These are phyloP conservation scores for Arachis stenosperma DNA, from an alignment of 306 rosid species.

Conservation along the genomic window DNA sequence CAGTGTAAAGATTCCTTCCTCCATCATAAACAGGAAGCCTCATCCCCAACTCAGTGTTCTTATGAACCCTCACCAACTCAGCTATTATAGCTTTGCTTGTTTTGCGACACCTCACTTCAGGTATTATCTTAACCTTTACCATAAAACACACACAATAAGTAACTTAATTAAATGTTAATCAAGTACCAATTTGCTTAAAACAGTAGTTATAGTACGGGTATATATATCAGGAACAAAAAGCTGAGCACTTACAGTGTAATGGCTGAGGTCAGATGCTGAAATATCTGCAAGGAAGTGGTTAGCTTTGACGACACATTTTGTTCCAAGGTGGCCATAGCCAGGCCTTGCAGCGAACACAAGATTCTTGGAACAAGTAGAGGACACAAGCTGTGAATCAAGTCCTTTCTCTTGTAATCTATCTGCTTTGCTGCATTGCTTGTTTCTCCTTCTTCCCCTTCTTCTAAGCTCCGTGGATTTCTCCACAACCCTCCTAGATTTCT, in stretches of 20 bases:
- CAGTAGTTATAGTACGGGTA: too few species aligned
- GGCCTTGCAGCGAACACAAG: constrained; percentile 49
- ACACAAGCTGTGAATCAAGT: constrained; percentile 15
- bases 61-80: constrained; percentile 49
- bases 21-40: constrained; percentile 58
- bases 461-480: constrained; percentile 42
- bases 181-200: too few species aligned
- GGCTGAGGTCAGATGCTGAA: constrained; percentile 60
- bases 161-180: too few species aligned
- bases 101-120: constrained; percentile 47
- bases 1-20: constrained; percentile 52
- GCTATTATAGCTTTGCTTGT: constrained; percentile 48
- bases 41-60: constrained; percentile 43
- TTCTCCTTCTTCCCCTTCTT: constrained; percentile 44
- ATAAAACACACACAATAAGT: constrained; percentile 4
- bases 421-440: constrained; percentile 30
- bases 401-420: constrained; percentile 35
- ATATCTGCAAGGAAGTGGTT: constrained; percentile 62
- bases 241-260: constrained; percentile 50
- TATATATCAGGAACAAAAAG: background rate
- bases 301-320: constrained; percentile 61
- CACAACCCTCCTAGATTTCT: constrained; percentile 35
- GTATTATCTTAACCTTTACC: constrained; percentile 48
- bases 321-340: constrained; percentile 58
- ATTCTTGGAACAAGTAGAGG: constrained; percentile 43